These are phyloP conservation scores for Leptographium galeiforme DNA, from an alignment of 2,329 filamentous ascomycete genomes.

Conservation along the genomic window DNA sequence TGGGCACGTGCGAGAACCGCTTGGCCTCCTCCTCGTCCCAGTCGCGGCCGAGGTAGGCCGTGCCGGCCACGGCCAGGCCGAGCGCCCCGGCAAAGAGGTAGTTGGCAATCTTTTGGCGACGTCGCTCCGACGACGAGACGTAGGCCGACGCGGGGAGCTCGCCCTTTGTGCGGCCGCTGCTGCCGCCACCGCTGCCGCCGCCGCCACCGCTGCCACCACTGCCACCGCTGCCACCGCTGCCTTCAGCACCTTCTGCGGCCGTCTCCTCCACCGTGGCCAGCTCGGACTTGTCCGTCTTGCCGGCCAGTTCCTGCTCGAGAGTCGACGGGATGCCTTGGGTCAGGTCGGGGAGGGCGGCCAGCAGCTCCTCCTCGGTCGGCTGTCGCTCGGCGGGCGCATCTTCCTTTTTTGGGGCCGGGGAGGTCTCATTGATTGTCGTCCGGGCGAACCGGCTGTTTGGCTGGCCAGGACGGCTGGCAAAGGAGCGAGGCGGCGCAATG, in stretches of 20 bases:
- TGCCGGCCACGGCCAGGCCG: constrained; percentile 39
- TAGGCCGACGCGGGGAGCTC: constrained; percentile 70
- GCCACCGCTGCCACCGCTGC: constrained; percentile 22
- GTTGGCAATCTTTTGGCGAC: constrained; percentile 63
- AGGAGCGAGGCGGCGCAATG: neutral
- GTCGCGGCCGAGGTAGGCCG: constrained; percentile 71
- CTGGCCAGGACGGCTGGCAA: constrained; percentile 3
- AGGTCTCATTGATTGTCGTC: neutral
- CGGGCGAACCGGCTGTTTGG: neutral
- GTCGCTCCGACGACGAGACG: constrained; percentile 78
- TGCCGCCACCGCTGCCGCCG: constrained; percentile 9
- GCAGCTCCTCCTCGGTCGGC: constrained; percentile 26
- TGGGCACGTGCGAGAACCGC: constrained; percentile 55
- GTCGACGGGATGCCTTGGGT: constrained; percentile 93
- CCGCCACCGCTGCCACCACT: constrained; percentile 17
- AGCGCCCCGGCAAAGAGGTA: constrained; percentile 55
- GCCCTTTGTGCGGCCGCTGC: constrained; percentile 40
- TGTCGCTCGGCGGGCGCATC: neutral
- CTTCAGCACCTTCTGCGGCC: constrained; percentile 26
- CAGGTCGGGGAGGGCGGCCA: constrained; percentile 70
- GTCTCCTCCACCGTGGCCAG: constrained; percentile 26
- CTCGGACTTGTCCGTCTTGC: constrained; percentile 33
- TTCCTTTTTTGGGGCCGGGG: neutral
- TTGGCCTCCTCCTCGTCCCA: constrained; percentile 71
- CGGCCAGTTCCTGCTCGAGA: constrained; percentile 51